Evolutionary conservation across 768 basidiomycete genomes (phyloP).

Genomic region (Suillus decipiens): DNA sequence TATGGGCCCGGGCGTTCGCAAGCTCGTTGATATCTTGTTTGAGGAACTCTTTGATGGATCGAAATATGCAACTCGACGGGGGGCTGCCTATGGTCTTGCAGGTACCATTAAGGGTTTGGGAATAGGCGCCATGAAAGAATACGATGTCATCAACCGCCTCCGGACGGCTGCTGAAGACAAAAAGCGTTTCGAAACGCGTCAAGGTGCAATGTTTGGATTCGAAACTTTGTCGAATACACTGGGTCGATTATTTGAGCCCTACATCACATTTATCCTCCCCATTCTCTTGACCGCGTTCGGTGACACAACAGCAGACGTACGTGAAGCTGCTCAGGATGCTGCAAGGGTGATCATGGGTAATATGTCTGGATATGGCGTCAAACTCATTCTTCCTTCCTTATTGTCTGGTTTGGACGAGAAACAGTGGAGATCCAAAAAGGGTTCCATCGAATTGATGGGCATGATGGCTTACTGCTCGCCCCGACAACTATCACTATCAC

Average conservation of each 20-base stretch:
- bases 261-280: constrained; percentile 82
- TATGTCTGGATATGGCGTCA: constrained; percentile 93
- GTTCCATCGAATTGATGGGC: constrained; percentile 93
- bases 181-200: constrained; percentile 80
- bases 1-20: constrained; percentile 50
- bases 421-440: constrained; percentile 98
- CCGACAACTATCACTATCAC: constrained; percentile 87
- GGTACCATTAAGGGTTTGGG: constrained; percentile 93
- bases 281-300: constrained; percentile 84
- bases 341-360: constrained; percentile 94
- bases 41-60: constrained; percentile 72
- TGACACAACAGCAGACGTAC: constrained; percentile 82
- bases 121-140: constrained; percentile 81
- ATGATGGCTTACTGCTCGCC: constrained; percentile 99
- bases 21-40: constrained; percentile 76
- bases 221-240: constrained; percentile 88
- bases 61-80: constrained; percentile 94
- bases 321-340: constrained; percentile 92
- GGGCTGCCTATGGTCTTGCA: constrained; percentile 94
- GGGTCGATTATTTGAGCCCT: constrained; percentile 92
- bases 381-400: constrained; percentile 88
- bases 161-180: constrained; percentile 84
- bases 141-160: constrained; percentile 72
- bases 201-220: constrained; percentile 94
- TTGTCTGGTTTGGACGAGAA: constrained; percentile 94